Evolutionary conservation across 2,329 filamentous ascomycete species (phyloP), one percentile per base, ranked within the genome.

Genomic region (Fulvia fulva): DNA sequence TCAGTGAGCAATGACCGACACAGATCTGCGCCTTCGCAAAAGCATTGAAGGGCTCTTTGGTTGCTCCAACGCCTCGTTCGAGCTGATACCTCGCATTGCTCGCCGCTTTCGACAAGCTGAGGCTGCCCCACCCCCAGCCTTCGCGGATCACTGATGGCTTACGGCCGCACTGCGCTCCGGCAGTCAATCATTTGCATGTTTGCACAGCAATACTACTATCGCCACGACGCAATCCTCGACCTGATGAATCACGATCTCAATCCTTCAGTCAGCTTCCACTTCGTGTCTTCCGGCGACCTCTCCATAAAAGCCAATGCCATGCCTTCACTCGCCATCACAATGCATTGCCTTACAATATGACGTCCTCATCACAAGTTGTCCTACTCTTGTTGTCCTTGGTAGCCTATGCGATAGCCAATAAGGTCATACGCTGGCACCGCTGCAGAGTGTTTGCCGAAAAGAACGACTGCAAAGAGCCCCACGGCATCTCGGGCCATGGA

Each of bases 381-480:
- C 21, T 30, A 53, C 30, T 28, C 43, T 8, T 52, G n/a, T 9
- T 55, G n/a, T 44, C 30, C 43, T 46, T 50, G 16, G 16, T 58
- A 32, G 21, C 34, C 22, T 60, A 57, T 44, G 46, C 23, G 21
- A 37, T 49, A 6, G 19, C 51, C 16, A 19, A 16, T 9, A 23
- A 25, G 19, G 16, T 30, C 43, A n/a, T 37, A 11, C 55, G 37
- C 32, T 23, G 30, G 14, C 28, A 51, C 14, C 28, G 16, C 55
- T 60, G 52, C 26, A 54, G 14, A 32, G n/a, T 3, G n/a, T 61
- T 63, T 22, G 56, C 58, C 11, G 50, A 56, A n/a, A 37, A 46
- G 6, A 46, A 58, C 51, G 56, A 55, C 43, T 63, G 63, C 46
- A 32, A 57, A 37, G 26, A 53, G 30, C 59, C 62, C 21, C 22